Conservation (phyloP, 352 stramenopile species). For the Phytopythium vexans region DNA sequence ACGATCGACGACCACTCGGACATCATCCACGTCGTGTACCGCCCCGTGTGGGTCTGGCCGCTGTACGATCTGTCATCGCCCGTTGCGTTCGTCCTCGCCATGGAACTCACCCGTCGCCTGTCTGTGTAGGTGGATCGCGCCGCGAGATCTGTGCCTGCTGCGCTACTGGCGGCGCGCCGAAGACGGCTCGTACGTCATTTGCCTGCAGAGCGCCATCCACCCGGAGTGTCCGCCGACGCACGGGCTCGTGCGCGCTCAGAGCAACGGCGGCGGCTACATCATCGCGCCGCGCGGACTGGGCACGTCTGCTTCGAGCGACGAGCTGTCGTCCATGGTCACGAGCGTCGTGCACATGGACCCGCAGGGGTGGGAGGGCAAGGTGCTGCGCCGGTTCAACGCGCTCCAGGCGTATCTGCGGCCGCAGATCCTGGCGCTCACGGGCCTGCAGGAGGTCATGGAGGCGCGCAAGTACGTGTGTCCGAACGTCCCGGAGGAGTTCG, state of each 20-base stretch:
- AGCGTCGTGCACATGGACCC: slow-evolving; percentile 73
- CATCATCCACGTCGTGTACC: slow-evolving; percentile 76
- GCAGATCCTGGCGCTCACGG: slow-evolving; percentile 54
- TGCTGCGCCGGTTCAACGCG: slow-evolving; percentile 54
- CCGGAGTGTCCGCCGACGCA: slow-evolving; percentile 68
- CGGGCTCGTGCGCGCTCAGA: slow-evolving; percentile 54
- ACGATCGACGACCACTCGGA: slow-evolving; percentile 78
- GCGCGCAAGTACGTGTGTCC: slow-evolving; percentile 71
- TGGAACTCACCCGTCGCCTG: neutral
- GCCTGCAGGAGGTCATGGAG: slow-evolving; percentile 70
- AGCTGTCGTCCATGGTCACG: slow-evolving; percentile 64
- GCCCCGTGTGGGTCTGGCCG: slow-evolving; percentile 76
- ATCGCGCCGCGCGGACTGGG: slow-evolving; percentile 39
- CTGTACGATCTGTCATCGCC: slow-evolving; percentile 28
- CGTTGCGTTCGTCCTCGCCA: neutral
- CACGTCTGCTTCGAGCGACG: slow-evolving; percentile 21
- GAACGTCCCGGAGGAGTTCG: slow-evolving; percentile 64
- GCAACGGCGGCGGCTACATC: slow-evolving; percentile 60
- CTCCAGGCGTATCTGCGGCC: slow-evolving; percentile 58
- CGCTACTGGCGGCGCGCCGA: slow-evolving; percentile 70
- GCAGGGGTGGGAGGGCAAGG: slow-evolving; percentile 54
- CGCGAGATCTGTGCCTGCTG: slow-evolving; percentile 62
- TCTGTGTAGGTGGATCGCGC: slow-evolving; percentile 49
- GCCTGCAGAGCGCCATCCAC: slow-evolving; percentile 70
- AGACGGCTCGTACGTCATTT: slow-evolving; percentile 77